Percentiles rank a stretch among this genome's conserved stretches.
phyloP scores from a whole-genome alignment of 208 protist species.

The Blastocrithidia nonstop region DNA sequence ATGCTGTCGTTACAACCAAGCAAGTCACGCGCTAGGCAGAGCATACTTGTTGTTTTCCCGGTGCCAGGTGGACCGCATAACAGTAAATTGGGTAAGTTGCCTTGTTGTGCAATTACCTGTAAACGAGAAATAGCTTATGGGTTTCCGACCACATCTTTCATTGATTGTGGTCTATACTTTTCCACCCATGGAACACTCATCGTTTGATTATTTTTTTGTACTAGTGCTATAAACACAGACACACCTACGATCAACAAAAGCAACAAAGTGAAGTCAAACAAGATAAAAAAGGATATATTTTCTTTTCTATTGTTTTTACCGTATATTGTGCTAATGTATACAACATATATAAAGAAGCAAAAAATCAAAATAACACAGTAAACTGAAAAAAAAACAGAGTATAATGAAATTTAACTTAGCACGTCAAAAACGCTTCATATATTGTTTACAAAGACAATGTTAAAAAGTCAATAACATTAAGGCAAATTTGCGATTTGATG shows the following conservation, averaged over 20 bases:
- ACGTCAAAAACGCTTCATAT: no score
- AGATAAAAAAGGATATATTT: neutral
- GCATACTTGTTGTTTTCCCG: constrained; percentile 96
- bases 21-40: constrained; percentile 91
- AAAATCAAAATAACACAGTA: no score
- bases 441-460: no score
- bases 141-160: constrained; percentile 98
- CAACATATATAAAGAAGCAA: no score
- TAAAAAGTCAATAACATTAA: no score
- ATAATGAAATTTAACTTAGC: no score
- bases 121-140: constrained; percentile 92
- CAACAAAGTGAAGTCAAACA: neutral
- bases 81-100: constrained; percentile 97
- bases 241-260: no score
- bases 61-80: constrained; percentile 89
- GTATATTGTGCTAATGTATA: no score
- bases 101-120: constrained; percentile 89
- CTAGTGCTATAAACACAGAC: no score
- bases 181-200: constrained; percentile 91
- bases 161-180: constrained; percentile 94
- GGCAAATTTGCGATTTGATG: no score
- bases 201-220: constrained; percentile 1
- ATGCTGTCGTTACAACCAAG: constrained; percentile 38
- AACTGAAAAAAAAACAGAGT: no score
- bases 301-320: constrained; percentile 3